phyloP scores from a whole-genome alignment of 2,329 filamentous ascomycete species.

The Mollisia scopiformis region DNA sequence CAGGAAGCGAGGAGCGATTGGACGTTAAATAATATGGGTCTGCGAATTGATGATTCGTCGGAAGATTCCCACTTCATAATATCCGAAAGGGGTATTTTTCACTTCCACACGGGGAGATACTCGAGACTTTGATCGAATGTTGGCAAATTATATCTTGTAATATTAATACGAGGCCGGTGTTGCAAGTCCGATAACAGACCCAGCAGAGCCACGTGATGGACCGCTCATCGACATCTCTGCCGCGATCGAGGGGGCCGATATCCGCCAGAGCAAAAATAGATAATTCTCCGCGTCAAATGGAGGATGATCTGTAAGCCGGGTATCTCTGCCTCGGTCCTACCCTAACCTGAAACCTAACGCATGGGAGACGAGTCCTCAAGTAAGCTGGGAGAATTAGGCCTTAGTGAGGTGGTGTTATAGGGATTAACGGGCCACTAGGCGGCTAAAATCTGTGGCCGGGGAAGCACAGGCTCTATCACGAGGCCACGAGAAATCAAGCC shows the following conservation, averaged over 20 bases:
- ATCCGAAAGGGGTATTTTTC: background rate
- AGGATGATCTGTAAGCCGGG: conserved; percentile 2
- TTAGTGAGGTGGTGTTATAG: conserved; percentile 15
- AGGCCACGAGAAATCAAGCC: conserved; percentile 31
- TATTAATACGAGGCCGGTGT: background rate
- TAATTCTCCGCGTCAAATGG: conserved; percentile 19
- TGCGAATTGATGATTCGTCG: background rate
- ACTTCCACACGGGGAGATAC: too few relatives aligned
- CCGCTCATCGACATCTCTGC: background rate
- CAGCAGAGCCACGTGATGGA: background rate
- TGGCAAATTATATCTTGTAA: background rate
- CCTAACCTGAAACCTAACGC: conserved; percentile 8
- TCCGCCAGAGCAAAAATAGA: conserved; percentile 15
- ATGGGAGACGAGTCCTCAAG: conserved; percentile 2
- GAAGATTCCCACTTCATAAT: background rate
- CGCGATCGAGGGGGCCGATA: background rate
- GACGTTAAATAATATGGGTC: background rate
- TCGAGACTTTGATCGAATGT: background rate
- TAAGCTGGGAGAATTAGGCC: conserved; percentile 8
- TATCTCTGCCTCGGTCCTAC: conserved; percentile 7
- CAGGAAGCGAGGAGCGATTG: background rate
- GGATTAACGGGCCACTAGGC: conserved; percentile 12
- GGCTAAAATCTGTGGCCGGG: conserved; percentile 16
- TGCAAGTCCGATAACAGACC: background rate
- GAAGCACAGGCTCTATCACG: conserved; percentile 27